These are phyloP conservation scores for Epichloe hybrida DNA, from an alignment of 2,329 filamentous ascomycete genomes.

Conservation along the genomic window DNA sequence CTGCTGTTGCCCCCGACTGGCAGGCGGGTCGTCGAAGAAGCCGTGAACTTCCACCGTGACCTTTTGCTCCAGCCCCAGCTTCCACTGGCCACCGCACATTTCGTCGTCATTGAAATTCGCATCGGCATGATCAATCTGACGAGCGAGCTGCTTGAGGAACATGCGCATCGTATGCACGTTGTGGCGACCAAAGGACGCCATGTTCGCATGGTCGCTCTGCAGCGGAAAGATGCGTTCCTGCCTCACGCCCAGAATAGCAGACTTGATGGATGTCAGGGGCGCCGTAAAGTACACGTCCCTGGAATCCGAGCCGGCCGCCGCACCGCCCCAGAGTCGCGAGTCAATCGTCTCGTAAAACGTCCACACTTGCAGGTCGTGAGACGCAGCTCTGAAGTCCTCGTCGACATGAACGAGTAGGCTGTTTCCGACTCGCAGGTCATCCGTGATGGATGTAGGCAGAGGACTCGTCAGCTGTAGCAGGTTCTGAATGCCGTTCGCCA, in stretches of 20 bases:
- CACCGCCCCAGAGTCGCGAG: conserved; percentile 34
- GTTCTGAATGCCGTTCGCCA: conserved; percentile 39
- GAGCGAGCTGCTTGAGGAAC: conserved; percentile 22
- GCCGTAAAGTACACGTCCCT: conserved; percentile 43
- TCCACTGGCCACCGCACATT: conserved; percentile 22
- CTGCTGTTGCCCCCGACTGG: not conserved
- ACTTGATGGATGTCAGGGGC: conserved; percentile 44
- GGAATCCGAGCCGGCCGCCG: conserved; percentile 3
- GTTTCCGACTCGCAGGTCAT: conserved; percentile 37
- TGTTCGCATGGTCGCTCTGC: conserved; percentile 40
- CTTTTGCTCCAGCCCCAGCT: conserved; percentile 35
- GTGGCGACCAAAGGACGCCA: conserved; percentile 37
- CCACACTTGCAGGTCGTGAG: conserved; percentile 47
- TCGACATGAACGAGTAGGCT: conserved; percentile 33
- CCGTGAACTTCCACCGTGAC: conserved; percentile 43
- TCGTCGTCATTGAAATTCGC: conserved; percentile 12
- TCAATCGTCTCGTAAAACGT: conserved; percentile 51
- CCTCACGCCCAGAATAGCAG: conserved; percentile 35
- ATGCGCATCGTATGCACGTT: conserved; percentile 34
- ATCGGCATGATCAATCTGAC: conserved; percentile 21
- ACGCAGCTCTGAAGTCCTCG: conserved; percentile 42
- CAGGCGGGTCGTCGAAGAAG: conserved; percentile 40
- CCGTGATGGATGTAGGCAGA: conserved; percentile 35
- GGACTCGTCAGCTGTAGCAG: conserved; percentile 37
- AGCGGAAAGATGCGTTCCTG: conserved; percentile 38